A percentile compares a stretch with the other conserved stretches of the same genome.
Evolutionary conservation across 257 asterid genomes (phyloP).

Genomic region (Henckelia pumila): DNA sequence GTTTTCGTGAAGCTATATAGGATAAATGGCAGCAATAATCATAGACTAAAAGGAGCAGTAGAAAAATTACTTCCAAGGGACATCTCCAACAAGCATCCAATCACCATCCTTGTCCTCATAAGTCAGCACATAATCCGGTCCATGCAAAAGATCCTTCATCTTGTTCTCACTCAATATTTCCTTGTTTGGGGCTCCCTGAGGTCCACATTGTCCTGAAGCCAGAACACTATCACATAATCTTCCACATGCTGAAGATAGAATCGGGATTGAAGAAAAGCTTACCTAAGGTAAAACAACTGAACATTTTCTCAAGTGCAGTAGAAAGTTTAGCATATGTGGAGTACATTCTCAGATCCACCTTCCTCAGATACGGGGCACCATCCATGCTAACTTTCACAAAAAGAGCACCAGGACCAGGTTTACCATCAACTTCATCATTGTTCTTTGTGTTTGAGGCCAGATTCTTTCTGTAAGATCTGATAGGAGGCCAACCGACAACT

Average conservation of each 20-base stretch:
- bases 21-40: not conserved
- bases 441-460: constrained; percentile 64
- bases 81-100: constrained; percentile 42
- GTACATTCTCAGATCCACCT: constrained; percentile 79
- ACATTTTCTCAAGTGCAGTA: constrained; percentile 85
- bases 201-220: constrained; percentile 56
- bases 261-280: constrained; percentile 3
- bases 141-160: constrained; percentile 59
- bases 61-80: constrained; percentile 37
- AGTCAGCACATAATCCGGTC: constrained; percentile 53
- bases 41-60: not conserved
- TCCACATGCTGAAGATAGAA: not conserved
- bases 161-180: constrained; percentile 60
- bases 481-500: constrained; percentile 96
- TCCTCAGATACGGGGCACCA: constrained; percentile 90
- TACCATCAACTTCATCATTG: constrained; percentile 72
- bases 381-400: constrained; percentile 94
- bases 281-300: constrained; percentile 72
- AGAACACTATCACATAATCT: not conserved
- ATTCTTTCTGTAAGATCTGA: constrained; percentile 76
- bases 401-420: constrained; percentile 65
- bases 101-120: constrained; percentile 41
- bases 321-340: constrained; percentile 70
- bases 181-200: constrained; percentile 49
- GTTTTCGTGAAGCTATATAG: not conserved